Evolutionary conservation across 2,329 filamentous ascomycete genomes (phyloP), one percentile per base, ranked within the genome.

Genomic region (Cordyceps pruinosa): DNA sequence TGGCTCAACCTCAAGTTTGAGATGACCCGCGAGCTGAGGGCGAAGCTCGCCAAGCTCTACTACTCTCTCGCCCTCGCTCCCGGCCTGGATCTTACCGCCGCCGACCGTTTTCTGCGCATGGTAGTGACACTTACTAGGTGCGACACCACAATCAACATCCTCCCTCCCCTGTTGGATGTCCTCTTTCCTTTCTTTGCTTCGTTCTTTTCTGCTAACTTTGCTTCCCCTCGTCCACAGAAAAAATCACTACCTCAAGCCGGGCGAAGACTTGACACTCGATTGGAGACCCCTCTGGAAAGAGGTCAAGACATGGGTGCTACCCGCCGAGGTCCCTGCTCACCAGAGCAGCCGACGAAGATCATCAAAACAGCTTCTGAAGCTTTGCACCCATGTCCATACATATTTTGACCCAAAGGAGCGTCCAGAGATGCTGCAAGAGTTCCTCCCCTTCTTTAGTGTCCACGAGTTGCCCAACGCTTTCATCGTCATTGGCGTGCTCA

Each of bases 1-100:
- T 99, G 95, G 94, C 80, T 99, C 63, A 89, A 88, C 55, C 84
- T 99, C 72, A 99, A 99, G 78, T 99, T 99, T 69, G 93, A 99
- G 74, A 90, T 96, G 69, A 90, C 90, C 48, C 85, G 89, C 65
- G 86, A 88, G 69, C 85, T 92, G 63, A 83, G 95, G 58, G 85
- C 91, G 49, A 90, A 84, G 71, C 82, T 99, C 30, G 89, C 94
- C 30, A 89, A 87, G 74, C 80, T 99, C 37, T 99, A 97, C 75
- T 99, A 96, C 73, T 91, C 96, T 74, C 86, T 99, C 59, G 82
- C 90, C 5, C 80, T 99, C 60, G 90, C 94, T 28, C 94, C 93
- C 0, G 94, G 95, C 4, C 79, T 99, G 57, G 93, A 97, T 67
- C 82, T 83, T 52, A 81, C 80, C 59, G 85, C 92, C 9, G 83